A percentile compares a stretch with the other conserved stretches of the same genome.
Conservation (phyloP, 2,329 filamentous ascomycete genomes). For the Penicillium vulpinum region DNA sequence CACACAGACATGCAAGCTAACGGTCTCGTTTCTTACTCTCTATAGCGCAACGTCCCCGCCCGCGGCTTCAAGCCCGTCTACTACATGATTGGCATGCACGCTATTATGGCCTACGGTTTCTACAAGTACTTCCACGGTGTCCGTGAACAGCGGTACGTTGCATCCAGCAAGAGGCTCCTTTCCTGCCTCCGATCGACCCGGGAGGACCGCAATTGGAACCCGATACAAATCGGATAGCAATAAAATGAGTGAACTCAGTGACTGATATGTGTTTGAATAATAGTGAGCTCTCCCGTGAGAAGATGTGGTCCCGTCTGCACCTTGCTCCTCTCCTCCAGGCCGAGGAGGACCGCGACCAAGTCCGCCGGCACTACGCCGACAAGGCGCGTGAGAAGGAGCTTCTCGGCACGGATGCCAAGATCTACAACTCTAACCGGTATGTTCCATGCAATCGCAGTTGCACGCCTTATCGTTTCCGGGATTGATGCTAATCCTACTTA, state of each 20-base stretch:
- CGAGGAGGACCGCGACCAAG: slow-evolving; percentile 94
- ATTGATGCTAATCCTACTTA: slow-evolving; percentile 8
- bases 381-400: slow-evolving; percentile 88
- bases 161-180: slow-evolving; percentile 1
- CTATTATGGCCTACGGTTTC: slow-evolving; percentile 86
- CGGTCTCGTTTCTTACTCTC: slow-evolving; percentile 1
- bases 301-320: slow-evolving; percentile 97
- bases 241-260: neutral
- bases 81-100: slow-evolving; percentile 73
- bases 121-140: slow-evolving; percentile 81
- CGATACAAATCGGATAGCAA: neutral
- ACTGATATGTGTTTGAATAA: slow-evolving; percentile 4
- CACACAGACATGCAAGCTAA: slow-evolving; percentile 8
- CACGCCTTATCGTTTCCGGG: neutral
- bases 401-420: slow-evolving; percentile 75
- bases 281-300: slow-evolving; percentile 92
- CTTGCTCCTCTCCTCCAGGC: slow-evolving; percentile 91
- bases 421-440: slow-evolving; percentile 87
- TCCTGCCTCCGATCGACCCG: slow-evolving; percentile 14
- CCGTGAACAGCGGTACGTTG: slow-evolving; percentile 82
- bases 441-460: slow-evolving; percentile 32
- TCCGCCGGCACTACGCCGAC: slow-evolving; percentile 81
- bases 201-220: slow-evolving; percentile 11
- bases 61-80: slow-evolving; percentile 83
- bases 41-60: slow-evolving; percentile 84